Evolutionary conservation across 495 filamentous ascomycete species (phyloP), one percentile per base, ranked within the genome.

Genomic region (Penicillium roqueforti): DNA sequence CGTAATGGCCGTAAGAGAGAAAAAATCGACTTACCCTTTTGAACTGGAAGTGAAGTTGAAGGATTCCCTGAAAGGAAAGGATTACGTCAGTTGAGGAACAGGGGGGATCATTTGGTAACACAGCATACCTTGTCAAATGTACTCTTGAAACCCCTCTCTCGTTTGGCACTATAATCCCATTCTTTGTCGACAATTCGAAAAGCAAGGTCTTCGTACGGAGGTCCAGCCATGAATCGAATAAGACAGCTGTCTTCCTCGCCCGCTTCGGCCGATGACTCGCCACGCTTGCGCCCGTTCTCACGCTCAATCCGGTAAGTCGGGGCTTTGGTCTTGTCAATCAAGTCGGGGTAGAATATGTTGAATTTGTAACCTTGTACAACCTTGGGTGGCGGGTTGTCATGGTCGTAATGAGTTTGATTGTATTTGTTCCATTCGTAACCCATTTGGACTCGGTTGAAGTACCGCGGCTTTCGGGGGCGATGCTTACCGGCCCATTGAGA

Each of bases 371-470:
- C 93, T 70, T 98, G 93, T 41, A 98, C 93, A 19, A 98, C 93
- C 70, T 97, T 96, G 13, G 93, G 93, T 3, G 93, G 93, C 6
- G 93, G 93, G 61, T 99, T 96, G 63, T 97, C 95, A 68, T 97
- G 92, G 65, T 97, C 95, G 73, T 99, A 99, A 74, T 99, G 93
- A 2, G 93, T 99, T 71, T 99, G 93, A 62, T 99, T 99, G 77
- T 99, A 99, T 67, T 99, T 99, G 68, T 99, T 99, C 93, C 93
- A 99, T 67, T 99, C 93, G 70, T 97, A 99, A 37, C 93, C 93
- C 89, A 96, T 97, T 71, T 96, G 91, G 37, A 97, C 92, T 19
- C 93, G 85, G 66, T 97, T 97, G 80, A 99, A 97, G 73, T 97
- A 97, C 28, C 89, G 82, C 9, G 93, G 95, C 73, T 97, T 97